phyloP scores from a whole-genome alignment of 768 basidiomycete species.

The Tulasnella sp. region DNA sequence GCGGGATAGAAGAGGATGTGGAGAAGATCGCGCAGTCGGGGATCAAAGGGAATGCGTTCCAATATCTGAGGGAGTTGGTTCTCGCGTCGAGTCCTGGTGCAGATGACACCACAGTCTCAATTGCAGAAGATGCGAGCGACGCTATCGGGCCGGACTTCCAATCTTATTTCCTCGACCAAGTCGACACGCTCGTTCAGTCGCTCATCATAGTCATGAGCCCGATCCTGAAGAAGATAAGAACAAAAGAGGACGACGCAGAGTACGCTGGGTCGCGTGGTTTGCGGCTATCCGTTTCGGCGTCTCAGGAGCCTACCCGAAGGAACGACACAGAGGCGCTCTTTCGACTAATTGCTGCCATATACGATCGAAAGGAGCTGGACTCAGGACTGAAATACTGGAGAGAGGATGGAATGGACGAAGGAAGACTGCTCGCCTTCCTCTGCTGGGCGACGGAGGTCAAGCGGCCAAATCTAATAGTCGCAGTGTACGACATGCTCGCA shows the following conservation, averaged over 20 bases:
- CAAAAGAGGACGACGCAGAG: conserved; percentile 75
- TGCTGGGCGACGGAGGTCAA: conserved; percentile 80
- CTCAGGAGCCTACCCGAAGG: conserved; percentile 33
- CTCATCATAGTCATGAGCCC: conserved; percentile 26
- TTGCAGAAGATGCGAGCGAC: conserved; percentile 7
- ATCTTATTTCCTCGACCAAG: conserved; percentile 43
- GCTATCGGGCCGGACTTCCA: conserved; percentile 36
- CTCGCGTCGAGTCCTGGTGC: conserved; percentile 42
- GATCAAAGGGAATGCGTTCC: conserved; percentile 72
- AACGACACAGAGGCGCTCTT: conserved; percentile 81
- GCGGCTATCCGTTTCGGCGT: conserved; percentile 41
- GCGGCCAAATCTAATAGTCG: conserved; percentile 61
- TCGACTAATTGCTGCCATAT: conserved; percentile 72
- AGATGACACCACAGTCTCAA: conserved; percentile 23
- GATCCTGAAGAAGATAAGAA: conserved; percentile 47
- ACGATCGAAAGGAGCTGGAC: conserved; percentile 60
- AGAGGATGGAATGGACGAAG: conserved; percentile 28
- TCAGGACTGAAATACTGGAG: conserved; percentile 81
- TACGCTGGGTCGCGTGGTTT: conserved; percentile 56
- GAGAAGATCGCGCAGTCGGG: conserved; percentile 75
- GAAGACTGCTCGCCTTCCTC: conserved; percentile 61
- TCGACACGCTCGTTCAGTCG: conserved; percentile 61
- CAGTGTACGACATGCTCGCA: conserved; percentile 79
- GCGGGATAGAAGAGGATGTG: conserved; percentile 59
- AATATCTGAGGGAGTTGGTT: conserved; percentile 52